Evolutionary conservation across 192 early-diverging fungal species (phyloP).

Genomic region (Geranomyces michiganensis): DNA sequence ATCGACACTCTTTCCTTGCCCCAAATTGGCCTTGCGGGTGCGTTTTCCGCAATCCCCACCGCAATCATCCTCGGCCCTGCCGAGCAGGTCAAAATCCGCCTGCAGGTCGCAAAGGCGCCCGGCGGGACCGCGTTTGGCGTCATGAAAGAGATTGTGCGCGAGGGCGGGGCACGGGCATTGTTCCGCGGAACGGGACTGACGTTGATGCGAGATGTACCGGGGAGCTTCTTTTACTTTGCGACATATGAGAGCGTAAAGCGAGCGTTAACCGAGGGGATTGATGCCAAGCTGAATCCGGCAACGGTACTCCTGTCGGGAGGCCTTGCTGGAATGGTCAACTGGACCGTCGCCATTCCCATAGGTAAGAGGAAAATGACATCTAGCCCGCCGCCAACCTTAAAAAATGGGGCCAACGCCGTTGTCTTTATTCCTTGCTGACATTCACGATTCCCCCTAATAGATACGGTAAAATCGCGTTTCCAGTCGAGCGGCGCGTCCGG

Average conservation of each 20-base stretch:
- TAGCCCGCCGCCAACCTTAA: not conserved
- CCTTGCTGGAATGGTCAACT: conserved; percentile 80
- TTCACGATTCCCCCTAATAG: conserved; percentile 23
- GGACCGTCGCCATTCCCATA: conserved; percentile 73
- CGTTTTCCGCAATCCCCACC: conserved; percentile 89
- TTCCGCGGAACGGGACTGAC: conserved; percentile 91
- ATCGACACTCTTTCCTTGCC: conserved; percentile 54
- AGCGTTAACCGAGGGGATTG: conserved; percentile 20
- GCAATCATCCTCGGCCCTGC: conserved; percentile 89
- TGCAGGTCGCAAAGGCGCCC: conserved; percentile 73
- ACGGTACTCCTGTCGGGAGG: conserved; percentile 88
- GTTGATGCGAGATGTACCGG: conserved; percentile 84
- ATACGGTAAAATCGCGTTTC: conserved; percentile 79
- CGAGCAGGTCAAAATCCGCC: conserved; percentile 91
- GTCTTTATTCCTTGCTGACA: too few relatives aligned
- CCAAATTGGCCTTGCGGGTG: conserved; percentile 83
- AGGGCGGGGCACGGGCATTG: conserved; percentile 78
- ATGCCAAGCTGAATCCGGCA: conserved; percentile 70
- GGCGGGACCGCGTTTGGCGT: conserved; percentile 74
- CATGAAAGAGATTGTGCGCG: conserved; percentile 69
- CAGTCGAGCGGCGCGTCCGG: conserved; percentile 69
- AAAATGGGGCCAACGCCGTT: not conserved
- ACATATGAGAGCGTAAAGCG: conserved; percentile 81
- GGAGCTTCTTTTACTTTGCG: conserved; percentile 88
- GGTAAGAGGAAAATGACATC: not conserved